Evolutionary conservation across 2,329 filamentous ascomycete genomes (phyloP).

Genomic region (Fusarium sp.): DNA sequence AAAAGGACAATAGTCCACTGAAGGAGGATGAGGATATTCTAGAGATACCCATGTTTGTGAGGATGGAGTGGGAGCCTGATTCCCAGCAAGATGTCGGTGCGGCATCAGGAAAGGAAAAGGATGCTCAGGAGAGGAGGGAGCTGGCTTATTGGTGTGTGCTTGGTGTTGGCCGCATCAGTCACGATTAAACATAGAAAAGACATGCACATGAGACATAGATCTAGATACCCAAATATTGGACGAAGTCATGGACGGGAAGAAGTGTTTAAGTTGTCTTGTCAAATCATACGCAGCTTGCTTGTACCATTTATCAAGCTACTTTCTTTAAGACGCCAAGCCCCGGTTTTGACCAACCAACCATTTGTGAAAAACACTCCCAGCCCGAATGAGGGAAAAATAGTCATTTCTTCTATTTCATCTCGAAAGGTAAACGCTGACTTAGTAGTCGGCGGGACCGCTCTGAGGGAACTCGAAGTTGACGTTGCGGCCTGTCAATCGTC

Average conservation of each 20-base stretch:
- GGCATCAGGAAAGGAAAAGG: slow-evolving; percentile 64
- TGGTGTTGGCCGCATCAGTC: slow-evolving; percentile 83
- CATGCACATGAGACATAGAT: slow-evolving; percentile 40
- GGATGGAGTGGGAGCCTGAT: slow-evolving; percentile 89
- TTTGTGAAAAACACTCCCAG: slow-evolving; percentile 51
- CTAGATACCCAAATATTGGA: slow-evolving; percentile 57
- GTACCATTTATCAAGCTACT: slow-evolving; percentile 62
- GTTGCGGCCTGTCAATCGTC: slow-evolving; percentile 93
- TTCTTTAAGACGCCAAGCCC: slow-evolving; percentile 64
- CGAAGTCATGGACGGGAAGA: slow-evolving; percentile 45
- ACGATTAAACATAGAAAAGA: slow-evolving; percentile 50
- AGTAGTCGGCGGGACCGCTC: slow-evolving; percentile 82
- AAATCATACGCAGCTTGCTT: slow-evolving; percentile 59
- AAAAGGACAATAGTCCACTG: slow-evolving; percentile 59
- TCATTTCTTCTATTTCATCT: slow-evolving; percentile 34
- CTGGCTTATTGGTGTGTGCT: slow-evolving; percentile 96
- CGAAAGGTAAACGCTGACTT: slow-evolving; percentile 57
- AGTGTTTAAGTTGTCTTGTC: slow-evolving; percentile 50
- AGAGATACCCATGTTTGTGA: slow-evolving; percentile 94
- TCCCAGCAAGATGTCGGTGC: slow-evolving; percentile 72
- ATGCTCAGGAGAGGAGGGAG: slow-evolving; percentile 81
- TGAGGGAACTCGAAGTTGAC: slow-evolving; percentile 99
- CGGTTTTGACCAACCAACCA: slow-evolving; percentile 55
- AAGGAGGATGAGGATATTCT: slow-evolving; percentile 73
- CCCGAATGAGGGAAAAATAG: slow-evolving; percentile 32